Evolutionary conservation across 1,284 basidiomycete species (phyloP), one percentile per base, ranked within the genome.

Genomic region (Flammula alnicola): DNA sequence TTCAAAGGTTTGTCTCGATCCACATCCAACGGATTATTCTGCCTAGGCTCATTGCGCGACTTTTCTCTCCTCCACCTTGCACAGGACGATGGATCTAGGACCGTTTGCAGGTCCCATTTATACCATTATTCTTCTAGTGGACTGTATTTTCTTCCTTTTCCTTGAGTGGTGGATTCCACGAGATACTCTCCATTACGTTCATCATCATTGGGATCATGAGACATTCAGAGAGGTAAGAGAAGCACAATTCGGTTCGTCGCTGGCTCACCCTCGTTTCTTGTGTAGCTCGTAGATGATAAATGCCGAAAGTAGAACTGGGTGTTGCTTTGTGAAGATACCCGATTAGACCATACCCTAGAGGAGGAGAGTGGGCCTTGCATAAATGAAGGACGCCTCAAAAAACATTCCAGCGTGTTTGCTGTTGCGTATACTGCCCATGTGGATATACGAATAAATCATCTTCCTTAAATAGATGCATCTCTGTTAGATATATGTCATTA

Each of bases 121-220:
- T 59, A 81, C 84, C 0, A 82, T 85, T 48, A 92, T 95, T 14
- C 72, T 94, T 20, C 72, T 91, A 16, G 88, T 93, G 2, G 87
- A 91, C 52, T 90, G 89, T 61, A 65, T 93, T 7, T 93, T 93
- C 65, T 90, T 89, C 63, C 59, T 81, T 56, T 72, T 91, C 44
- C 70, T 95, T 3, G 88, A 93, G 60, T 89, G 84, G 85, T 81
- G 81, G 72, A 76, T 84, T 63, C 91, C 91, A 0, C 72, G 81
- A 19, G 78, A 83, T 31, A 76, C 84, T 39, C 67, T 92, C 44
- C 85, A 93, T 63, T 86, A 80, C 61, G 89, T 90, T 1, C 68
- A 66, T 39, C 57, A 66, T 43, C 60, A 70, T 41, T 73, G 70
- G 69, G 59, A 70, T 48, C 42, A 61, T 26, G 54, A 59, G 7